Base-by-base conservation (phyloP, 1,284 basidiomycete species). In the Testicularia cyperi region DNA sequence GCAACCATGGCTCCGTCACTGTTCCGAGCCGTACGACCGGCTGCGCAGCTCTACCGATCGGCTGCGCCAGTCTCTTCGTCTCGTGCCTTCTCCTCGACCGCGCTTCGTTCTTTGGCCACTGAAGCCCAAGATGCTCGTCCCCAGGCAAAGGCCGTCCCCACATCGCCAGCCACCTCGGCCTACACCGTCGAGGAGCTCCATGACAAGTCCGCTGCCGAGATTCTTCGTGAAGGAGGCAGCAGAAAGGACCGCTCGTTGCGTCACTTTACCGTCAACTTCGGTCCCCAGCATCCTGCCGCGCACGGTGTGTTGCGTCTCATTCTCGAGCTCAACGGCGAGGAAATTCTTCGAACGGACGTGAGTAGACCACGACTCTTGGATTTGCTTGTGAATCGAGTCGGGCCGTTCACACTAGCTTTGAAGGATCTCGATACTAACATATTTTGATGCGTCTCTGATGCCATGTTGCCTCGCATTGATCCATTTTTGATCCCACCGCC, bases 251-350 rank as follows among this genome's bases (percentile, higher is more conserved):
- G 87, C n/a, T 85, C 85, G 77, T 85, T 96, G 83, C 83, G 77
- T 34, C 74, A 74, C 48, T 77, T 77, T 38, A 77, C 76, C 26
- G 71, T 77, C 55, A 77, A 77, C 66, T 77, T 78, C 57, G 75
- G 74, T 39, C 74, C 94, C 53, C 94, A 98, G 79, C 94, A 98
- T 82, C 94, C 94, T 46, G 95, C 94, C 53, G 94, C 94, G 23
- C 94, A 99, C 79, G 94, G 94, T 78, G 95, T 99, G 79, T 83
- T 99, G 44, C 89, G 94, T 65, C 84, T 99, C 79, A 98, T 99
- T 77, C 82, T 99, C 58, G 94, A 98, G 79, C 81, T 98, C 70
- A 98, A 98, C 77, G 94, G 94, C 63, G 94, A 99, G 68, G 81
- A 82, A 57, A 74, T 79, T 51, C 68, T 75, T 21, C 65, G 73